These are phyloP conservation scores for Cystobasidiaceae sp. DNA, from an alignment of 1,284 basidiomycete genomes.

Conservation along the genomic window DNA sequence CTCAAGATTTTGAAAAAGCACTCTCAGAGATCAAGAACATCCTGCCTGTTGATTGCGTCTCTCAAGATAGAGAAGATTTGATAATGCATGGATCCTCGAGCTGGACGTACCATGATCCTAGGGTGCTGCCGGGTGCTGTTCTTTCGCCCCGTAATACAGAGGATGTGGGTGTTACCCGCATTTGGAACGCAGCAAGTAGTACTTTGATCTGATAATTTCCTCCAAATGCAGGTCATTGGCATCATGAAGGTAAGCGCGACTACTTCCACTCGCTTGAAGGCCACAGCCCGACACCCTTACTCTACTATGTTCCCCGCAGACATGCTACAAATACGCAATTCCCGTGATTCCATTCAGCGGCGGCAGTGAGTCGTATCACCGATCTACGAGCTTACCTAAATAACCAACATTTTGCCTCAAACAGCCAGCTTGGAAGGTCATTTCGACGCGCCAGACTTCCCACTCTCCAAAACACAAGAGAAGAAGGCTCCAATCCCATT, in stretches of 20 bases:
- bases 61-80: conserved; percentile 32
- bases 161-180: conserved; percentile 59
- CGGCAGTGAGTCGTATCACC: conserved; percentile 49
- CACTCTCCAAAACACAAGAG: conserved; percentile 24
- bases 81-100: conserved; percentile 33
- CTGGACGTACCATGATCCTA: conserved; percentile 39
- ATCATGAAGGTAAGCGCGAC: conserved; percentile 17
- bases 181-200: not conserved
- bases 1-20: conserved; percentile 34
- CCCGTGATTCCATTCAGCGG: conserved; percentile 66
- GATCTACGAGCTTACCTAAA: too few species aligned
- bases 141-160: conserved; percentile 52
- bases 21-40: conserved; percentile 31
- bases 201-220: too few species aligned
- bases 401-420: too few species aligned
- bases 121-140: conserved; percentile 38
- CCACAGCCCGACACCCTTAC: too few species aligned
- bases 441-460: conserved; percentile 51
- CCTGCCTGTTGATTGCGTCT: conserved; percentile 36
- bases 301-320: too few species aligned
- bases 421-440: conserved; percentile 58
- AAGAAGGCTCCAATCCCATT: conserved; percentile 26
- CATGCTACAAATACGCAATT: conserved; percentile 59
- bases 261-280: not conserved
- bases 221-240: conserved; percentile 20